Percentiles rank a stretch among this genome's conserved stretches.
Evolutionary conservation across 2,329 filamentous ascomycete genomes (phyloP).

Genomic region (Sarocladium kiliense): DNA sequence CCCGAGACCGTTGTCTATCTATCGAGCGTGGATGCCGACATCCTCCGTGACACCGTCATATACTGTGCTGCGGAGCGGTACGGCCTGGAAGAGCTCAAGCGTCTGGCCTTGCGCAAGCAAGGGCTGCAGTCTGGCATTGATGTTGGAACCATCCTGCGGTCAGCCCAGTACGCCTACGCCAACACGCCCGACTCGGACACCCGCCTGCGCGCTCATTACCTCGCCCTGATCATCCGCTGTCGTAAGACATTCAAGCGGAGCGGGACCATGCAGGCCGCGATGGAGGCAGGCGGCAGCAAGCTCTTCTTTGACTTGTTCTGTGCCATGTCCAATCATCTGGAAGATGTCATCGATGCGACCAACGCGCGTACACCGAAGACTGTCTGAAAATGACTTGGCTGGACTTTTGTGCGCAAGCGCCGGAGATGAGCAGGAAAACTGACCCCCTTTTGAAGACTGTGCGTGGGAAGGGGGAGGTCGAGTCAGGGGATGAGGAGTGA

Average conservation of each 20-base stretch:
- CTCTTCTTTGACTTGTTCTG: constrained; percentile 98
- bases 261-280: constrained; percentile 98
- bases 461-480: neutral
- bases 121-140: constrained; percentile 90
- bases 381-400: constrained; percentile 23
- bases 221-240: constrained; percentile 94
- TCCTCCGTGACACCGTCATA: constrained; percentile 88
- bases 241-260: constrained; percentile 97
- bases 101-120: constrained; percentile 87
- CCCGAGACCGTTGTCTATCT: constrained; percentile 61
- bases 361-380: constrained; percentile 57
- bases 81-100: constrained; percentile 87
- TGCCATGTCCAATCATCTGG: constrained; percentile 96
- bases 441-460: neutral
- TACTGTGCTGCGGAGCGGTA: constrained; percentile 92
- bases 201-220: constrained; percentile 90
- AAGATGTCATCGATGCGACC: constrained; percentile 87
- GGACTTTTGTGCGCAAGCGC: neutral
- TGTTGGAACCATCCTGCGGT: constrained; percentile 84
- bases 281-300: constrained; percentile 86
- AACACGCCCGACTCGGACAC: constrained; percentile 92
- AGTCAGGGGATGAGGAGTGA: constrained; percentile 1
- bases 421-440: neutral
- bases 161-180: constrained; percentile 90
- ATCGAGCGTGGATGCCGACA: constrained; percentile 64